Evolutionary conservation across 2,329 filamentous ascomycete genomes (phyloP).

Genomic region (Calonectria henricotiae): DNA sequence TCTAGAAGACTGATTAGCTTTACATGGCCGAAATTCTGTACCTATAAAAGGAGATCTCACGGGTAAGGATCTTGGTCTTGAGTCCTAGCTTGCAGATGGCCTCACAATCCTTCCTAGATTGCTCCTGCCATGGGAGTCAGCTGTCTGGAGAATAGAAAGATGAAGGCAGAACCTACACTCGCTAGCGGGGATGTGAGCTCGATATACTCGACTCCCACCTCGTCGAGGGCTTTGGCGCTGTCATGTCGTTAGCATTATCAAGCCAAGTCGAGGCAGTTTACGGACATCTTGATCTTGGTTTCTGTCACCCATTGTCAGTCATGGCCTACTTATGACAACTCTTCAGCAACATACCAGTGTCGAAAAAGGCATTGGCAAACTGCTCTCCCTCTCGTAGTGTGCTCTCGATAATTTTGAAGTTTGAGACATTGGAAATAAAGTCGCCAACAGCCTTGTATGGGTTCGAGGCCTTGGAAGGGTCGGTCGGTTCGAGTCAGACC

Average conservation of each 20-base stretch:
- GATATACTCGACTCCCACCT: slow-evolving; percentile 71
- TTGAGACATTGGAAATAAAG: slow-evolving; percentile 45
- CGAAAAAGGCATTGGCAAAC: slow-evolving; percentile 83
- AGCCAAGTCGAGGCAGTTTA: neutral
- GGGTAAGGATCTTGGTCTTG: slow-evolving; percentile 72
- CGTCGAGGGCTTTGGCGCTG: slow-evolving; percentile 41
- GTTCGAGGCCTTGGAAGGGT: slow-evolving; percentile 40
- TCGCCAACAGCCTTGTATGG: slow-evolving; percentile 38
- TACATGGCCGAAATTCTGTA: neutral
- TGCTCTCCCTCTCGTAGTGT: slow-evolving; percentile 28
- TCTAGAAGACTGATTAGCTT: slow-evolving; percentile 34
- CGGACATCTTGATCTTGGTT: slow-evolving; percentile 50
- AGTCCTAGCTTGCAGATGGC: slow-evolving; percentile 95
- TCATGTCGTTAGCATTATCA: neutral
- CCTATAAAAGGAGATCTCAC: slow-evolving; percentile 28
- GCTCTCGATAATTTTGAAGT: slow-evolving; percentile 46
- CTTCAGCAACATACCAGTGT: slow-evolving; percentile 64
- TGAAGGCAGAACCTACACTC: slow-evolving; percentile 62
- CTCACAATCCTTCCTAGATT: slow-evolving; percentile 89
- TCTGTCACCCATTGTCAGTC: slow-evolving; percentile 33
- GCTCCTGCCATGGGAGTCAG: slow-evolving; percentile 62
- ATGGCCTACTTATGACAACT: neutral
- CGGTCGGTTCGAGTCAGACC: slow-evolving; percentile 45
- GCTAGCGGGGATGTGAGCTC: slow-evolving; percentile 91
- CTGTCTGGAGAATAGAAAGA: neutral